Evolutionary conservation across 495 filamentous ascomycete species (phyloP).

Genomic region (Collariella sp.): DNA sequence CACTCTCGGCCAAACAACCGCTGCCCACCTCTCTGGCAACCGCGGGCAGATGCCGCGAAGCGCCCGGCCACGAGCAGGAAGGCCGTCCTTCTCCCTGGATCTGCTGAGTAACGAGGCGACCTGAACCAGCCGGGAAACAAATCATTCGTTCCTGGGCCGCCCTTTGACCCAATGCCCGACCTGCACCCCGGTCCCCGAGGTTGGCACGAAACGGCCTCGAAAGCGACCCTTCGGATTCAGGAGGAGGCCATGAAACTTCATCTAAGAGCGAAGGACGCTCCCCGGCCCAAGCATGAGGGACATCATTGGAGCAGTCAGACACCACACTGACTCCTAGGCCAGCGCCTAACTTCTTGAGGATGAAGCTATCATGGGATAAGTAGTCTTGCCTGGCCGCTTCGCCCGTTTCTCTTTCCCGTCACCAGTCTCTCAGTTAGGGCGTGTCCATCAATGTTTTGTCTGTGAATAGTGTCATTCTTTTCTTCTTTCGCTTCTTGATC

Average conservation of each 20-base stretch:
- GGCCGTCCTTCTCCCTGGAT: not conserved
- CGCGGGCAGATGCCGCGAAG: not conserved
- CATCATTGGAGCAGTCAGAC: not conserved
- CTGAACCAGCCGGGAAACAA: not conserved
- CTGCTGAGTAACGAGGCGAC: not conserved
- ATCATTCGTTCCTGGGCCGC: conserved; percentile 3
- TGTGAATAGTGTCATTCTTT: conserved; percentile 24
- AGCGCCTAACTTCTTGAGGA: conserved; percentile 2
- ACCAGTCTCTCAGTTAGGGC: not conserved
- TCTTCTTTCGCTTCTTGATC: conserved; percentile 13
- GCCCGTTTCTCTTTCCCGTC: conserved; percentile 1
- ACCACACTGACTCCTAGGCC: not conserved
- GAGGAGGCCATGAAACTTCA: conserved; percentile 14
- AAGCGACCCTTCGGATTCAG: conserved; percentile 5
- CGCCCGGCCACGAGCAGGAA: not conserved
- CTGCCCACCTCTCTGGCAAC: not conserved
- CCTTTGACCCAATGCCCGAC: not conserved
- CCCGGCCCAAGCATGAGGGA: not conserved
- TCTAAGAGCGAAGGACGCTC: not conserved
- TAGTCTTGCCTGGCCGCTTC: conserved; percentile 1
- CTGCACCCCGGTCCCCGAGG: not conserved
- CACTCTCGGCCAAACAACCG: conserved; percentile 4
- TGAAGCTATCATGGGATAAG: conserved; percentile 10
- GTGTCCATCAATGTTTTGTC: conserved; percentile 4
- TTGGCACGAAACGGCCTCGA: conserved; percentile 10